A percentile compares a stretch with the other conserved stretches of the same genome.
These are phyloP conservation scores for Micractinium sp. DNA, from an alignment of 139 green algal species.

Conservation along the genomic window DNA sequence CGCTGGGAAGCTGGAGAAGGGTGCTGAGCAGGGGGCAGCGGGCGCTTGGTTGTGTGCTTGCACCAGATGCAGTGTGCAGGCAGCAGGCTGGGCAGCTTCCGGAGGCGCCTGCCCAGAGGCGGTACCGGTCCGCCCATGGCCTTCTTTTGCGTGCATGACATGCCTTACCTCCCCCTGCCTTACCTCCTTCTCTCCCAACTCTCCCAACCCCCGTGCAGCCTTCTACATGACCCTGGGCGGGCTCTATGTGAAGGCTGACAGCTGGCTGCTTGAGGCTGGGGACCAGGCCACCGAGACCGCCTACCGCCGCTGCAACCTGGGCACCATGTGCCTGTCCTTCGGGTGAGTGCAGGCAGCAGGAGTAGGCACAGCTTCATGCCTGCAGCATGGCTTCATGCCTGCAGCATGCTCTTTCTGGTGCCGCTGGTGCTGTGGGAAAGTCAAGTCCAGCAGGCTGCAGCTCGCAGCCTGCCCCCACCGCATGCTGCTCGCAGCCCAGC, in stretches of 20 bases:
- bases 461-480: background rate
- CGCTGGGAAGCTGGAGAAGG: background rate
- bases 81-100: no score
- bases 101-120: no score
- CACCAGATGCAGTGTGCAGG: no score
- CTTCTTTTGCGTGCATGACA: no score
- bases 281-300: background rate
- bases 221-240: conserved; percentile 56
- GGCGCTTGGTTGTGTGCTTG: no score
- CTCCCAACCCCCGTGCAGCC: background rate
- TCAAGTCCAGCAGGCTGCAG: background rate
- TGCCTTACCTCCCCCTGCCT: background rate
- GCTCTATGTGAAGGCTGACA: conserved; percentile 17
- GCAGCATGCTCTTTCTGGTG: background rate
- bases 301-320: conserved; percentile 28
- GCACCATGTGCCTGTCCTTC: conserved; percentile 32
- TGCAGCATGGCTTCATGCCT: no score
- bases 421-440: background rate
- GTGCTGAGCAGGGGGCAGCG: background rate
- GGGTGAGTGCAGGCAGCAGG: conserved; percentile 7
- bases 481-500: background rate
- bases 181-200: background rate
- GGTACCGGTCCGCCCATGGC: no score
- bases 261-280: background rate
- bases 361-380: no score